phyloP scores from a whole-genome alignment of 2,329 filamentous ascomycete species.

The Botrytis sinoallii region DNA sequence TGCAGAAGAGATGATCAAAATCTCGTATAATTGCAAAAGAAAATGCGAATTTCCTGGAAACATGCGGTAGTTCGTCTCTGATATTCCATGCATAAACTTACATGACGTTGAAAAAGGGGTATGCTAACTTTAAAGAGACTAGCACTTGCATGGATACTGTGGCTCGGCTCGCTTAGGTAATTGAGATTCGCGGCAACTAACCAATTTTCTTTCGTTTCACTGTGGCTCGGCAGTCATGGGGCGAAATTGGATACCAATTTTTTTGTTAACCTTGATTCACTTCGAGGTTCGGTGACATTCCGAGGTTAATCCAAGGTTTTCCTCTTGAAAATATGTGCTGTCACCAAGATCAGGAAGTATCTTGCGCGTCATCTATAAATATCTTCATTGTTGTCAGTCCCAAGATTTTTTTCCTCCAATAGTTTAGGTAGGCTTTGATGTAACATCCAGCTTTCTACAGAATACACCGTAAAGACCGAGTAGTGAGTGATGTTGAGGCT shows the following conservation, averaged over 20 bases:
- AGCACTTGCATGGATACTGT: background rate
- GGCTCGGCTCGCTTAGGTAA: conserved; percentile 6
- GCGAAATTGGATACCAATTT: background rate
- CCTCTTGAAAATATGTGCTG: background rate
- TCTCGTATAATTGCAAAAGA: background rate
- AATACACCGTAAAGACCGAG: background rate
- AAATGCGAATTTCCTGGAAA: background rate
- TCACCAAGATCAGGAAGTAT: background rate
- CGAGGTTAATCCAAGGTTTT: conserved; percentile 6
- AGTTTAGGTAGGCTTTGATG: background rate
- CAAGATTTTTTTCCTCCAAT: background rate
- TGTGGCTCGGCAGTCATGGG: background rate
- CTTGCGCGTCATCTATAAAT: conserved; percentile 8
- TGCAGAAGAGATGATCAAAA: background rate
- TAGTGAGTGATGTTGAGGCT: background rate
- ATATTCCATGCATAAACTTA: background rate
- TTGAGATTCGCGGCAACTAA: background rate
- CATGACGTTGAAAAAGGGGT: conserved; percentile 7
- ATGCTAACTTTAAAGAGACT: background rate
- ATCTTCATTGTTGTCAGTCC: background rate
- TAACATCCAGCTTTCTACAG: background rate
- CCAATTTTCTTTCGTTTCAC: background rate
- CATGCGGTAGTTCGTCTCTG: background rate
- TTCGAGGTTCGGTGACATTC: background rate
- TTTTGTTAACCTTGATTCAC: background rate